phyloP scores from a whole-genome alignment of 805 yeast species.

The Saturnispora halmiae region DNA sequence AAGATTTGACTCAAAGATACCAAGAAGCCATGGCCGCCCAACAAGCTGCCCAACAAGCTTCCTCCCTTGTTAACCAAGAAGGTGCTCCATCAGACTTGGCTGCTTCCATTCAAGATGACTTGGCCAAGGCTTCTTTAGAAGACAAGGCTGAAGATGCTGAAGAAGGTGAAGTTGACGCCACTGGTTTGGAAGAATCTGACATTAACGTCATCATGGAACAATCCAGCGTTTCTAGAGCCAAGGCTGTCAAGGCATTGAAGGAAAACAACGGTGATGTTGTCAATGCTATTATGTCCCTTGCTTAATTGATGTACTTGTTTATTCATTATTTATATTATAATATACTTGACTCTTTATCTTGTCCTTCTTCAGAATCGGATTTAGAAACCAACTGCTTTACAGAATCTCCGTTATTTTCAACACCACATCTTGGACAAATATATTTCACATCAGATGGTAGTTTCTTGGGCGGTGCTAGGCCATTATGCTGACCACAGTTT shows the following conservation, averaged over 20 bases:
- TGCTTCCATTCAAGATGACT: conserved; percentile 66
- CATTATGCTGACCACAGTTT: conserved; percentile 64
- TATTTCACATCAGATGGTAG: conserved; percentile 43
- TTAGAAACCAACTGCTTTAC: neutral
- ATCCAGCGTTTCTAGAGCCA: conserved; percentile 78
- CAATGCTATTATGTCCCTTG: conserved; percentile 84
- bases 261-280: conserved; percentile 90
- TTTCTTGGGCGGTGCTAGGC: conserved; percentile 68
- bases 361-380: neutral
- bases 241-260: conserved; percentile 86
- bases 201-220: conserved; percentile 84
- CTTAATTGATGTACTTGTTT: conserved; percentile 14
- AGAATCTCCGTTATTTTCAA: neutral
- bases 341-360: no score
- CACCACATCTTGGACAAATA: conserved; percentile 57
- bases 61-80: conserved; percentile 27
- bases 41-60: conserved; percentile 47
- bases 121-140: conserved; percentile 51
- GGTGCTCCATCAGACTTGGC: conserved; percentile 41
- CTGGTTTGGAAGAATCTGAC: conserved; percentile 77
- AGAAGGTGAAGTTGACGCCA: conserved; percentile 71
- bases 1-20: conserved; percentile 83
- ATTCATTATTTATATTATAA: neutral
- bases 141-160: conserved; percentile 32
- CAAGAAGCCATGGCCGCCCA: conserved; percentile 77